phyloP scores from a whole-genome alignment of 2,329 filamentous ascomycete species.

The Coleophoma crateriformis region DNA sequence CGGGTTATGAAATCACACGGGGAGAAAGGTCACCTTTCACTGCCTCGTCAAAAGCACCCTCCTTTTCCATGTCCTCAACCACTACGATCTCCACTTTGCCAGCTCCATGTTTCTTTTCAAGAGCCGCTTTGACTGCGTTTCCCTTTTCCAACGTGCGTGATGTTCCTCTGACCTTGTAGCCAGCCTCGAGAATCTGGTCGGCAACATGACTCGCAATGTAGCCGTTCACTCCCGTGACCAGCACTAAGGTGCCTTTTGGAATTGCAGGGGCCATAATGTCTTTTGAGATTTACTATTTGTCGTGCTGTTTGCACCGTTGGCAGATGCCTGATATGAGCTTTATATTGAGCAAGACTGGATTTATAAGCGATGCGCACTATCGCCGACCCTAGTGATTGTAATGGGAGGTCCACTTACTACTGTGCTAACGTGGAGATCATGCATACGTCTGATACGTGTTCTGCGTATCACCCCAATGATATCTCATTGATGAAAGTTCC shows the following conservation, averaged over 20 bases:
- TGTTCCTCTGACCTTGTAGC: conserved; percentile 39
- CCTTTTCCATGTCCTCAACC: conserved; percentile 28
- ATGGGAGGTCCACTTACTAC: too few relatives aligned
- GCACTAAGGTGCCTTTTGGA: conserved; percentile 24
- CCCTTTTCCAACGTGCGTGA: conserved; percentile 20
- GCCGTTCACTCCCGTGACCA: conserved; percentile 35
- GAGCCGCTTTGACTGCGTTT: conserved; percentile 23
- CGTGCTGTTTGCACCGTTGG: too few relatives aligned
- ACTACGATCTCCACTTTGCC: conserved; percentile 28
- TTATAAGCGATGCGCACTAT: too few relatives aligned
- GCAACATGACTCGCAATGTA: conserved; percentile 32
- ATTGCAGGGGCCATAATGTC: neutral
- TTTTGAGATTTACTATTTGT: too few relatives aligned
- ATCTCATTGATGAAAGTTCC: too few relatives aligned
- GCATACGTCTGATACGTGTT: too few relatives aligned
- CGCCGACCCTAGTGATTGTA: too few relatives aligned
- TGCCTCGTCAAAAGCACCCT: conserved; percentile 21
- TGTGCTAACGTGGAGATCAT: too few relatives aligned
- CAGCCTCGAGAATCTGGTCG: conserved; percentile 29
- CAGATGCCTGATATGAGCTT: too few relatives aligned
- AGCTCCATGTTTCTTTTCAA: conserved; percentile 27
- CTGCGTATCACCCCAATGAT: too few relatives aligned
- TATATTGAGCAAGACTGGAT: too few relatives aligned
- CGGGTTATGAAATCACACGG: neutral
- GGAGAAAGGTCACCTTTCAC: conserved; percentile 13